Evolutionary conservation across 768 basidiomycete species (phyloP).

Genomic region (Trametopsis cervina): DNA sequence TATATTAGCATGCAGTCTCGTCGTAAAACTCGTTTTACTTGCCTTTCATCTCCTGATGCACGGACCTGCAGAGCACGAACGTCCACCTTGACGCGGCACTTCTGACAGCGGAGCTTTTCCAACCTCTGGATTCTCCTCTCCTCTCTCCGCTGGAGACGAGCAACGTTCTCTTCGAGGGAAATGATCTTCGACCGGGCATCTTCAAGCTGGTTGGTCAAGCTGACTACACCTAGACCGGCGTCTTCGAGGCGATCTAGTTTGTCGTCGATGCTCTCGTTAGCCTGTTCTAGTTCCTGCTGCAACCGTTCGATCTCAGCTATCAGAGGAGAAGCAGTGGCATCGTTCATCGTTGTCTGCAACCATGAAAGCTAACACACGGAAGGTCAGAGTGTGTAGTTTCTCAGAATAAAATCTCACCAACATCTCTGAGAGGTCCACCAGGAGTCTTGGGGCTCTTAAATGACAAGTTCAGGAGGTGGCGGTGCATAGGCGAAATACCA

Average conservation of each 20-base stretch:
- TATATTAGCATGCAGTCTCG: neutral
- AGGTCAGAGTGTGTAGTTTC: slow-evolving; percentile 9
- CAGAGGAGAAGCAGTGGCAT: slow-evolving; percentile 53
- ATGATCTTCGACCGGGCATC: slow-evolving; percentile 57
- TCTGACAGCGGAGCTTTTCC: slow-evolving; percentile 57
- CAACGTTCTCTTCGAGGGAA: slow-evolving; percentile 60
- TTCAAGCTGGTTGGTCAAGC: slow-evolving; percentile 61
- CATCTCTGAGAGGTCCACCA: slow-evolving; percentile 72
- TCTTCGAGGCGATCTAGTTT: slow-evolving; percentile 84
- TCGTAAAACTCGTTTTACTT: slow-evolving; percentile 5
- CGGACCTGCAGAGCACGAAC: slow-evolving; percentile 33
- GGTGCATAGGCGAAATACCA: slow-evolving; percentile 71
- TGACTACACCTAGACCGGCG: slow-evolving; percentile 68
- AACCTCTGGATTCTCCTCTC: slow-evolving; percentile 60
- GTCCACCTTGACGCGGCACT: slow-evolving; percentile 61
- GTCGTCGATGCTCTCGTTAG: slow-evolving; percentile 83
- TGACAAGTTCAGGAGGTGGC: slow-evolving; percentile 63
- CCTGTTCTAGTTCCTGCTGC: slow-evolving; percentile 67
- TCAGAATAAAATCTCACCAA: slow-evolving; percentile 28
- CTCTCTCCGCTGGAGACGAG: slow-evolving; percentile 57
- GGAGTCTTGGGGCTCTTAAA: slow-evolving; percentile 69
- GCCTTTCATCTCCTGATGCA: slow-evolving; percentile 59
- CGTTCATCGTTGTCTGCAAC: slow-evolving; percentile 55
- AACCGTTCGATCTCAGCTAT: slow-evolving; percentile 68
- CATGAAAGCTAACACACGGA: slow-evolving; percentile 53